A percentile compares a stretch with the other conserved stretches of the same genome.
phyloP scores from a whole-genome alignment of 257 asterid species.

The Lantana camara region DNA sequence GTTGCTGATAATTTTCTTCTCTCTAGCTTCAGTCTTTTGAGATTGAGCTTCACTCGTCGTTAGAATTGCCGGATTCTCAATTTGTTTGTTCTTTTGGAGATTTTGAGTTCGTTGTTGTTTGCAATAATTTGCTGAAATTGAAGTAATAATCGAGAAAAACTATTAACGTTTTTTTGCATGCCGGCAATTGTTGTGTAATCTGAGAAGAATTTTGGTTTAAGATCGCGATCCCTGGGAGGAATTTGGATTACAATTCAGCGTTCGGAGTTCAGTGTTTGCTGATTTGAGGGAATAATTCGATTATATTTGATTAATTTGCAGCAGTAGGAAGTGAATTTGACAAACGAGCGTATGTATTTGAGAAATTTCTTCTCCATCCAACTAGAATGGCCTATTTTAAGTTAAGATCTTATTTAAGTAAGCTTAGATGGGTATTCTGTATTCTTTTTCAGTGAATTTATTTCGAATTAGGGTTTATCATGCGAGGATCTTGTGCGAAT shows the following conservation, averaged over 20 bases:
- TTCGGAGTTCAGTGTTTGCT: not conserved
- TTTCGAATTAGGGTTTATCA: conserved; percentile 43
- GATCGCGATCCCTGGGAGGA: conserved; percentile 34
- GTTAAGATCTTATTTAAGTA: conserved; percentile 28
- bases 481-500: conserved; percentile 52
- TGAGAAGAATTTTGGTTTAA: conserved; percentile 22
- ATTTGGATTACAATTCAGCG: conserved; percentile 17
- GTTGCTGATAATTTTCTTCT: conserved; percentile 15
- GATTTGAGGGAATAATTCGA: conserved; percentile 20
- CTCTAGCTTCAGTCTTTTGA: conserved; percentile 5
- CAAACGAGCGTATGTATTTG: conserved; percentile 24
- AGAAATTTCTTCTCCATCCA: not conserved
- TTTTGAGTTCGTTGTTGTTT: not conserved
- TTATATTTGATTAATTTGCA: conserved; percentile 1
- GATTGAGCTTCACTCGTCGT: not conserved
- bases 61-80: not conserved
- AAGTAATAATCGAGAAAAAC: not conserved
- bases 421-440: conserved; percentile 22
- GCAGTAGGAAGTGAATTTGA: conserved; percentile 24
- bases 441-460: conserved; percentile 28
- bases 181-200: conserved; percentile 14
- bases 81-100: not conserved
- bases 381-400: not conserved
- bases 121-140: not conserved
- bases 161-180: not conserved